Base-by-base conservation (phyloP, 1,284 basidiomycete genomes). In the Trichosporon ovoides region DNA sequence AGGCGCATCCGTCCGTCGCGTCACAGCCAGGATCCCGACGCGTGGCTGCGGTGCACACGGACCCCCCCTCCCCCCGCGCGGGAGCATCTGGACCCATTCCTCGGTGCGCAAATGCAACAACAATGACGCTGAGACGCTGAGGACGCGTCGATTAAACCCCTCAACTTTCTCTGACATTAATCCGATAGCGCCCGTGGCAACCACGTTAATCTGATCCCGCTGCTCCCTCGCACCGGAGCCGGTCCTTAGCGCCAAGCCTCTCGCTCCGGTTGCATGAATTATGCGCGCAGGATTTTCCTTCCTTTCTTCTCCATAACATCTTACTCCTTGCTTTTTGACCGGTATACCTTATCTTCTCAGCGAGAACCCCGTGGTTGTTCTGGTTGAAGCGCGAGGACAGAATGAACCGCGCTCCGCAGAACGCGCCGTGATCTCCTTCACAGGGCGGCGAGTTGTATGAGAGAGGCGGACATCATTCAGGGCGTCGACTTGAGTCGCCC, bases 361-460 rank as follows among this genome's bases (percentile, higher is more conserved):
- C 43, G 28, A 31, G 28, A 31, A 31, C n/a, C n/a, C 28, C 28
- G 43, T 48, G 43, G 43, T 48, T 48, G 43, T 31, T 28, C 43
- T 28, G 43, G 43, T 48, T 31, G 43, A 48, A 48, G 43, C 24
- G 43, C 28, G 43, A 48, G 43, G 43, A 31, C 14, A 48, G 43
- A 48, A 31, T 48, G 43, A 48, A 48, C 43, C 43, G 43, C 43
- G 43, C 43, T 48, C 43, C 43, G 43, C 43, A 48, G 43, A 48
- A 48, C 43, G 28, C 43, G 43, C 43, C 43, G 43, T 48, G 43
- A 9, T 9, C 28, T 28, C 43, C 43, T n/a, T n/a, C n/a, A 48
- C 24, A 48, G 24, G 40, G 11, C 43, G 43, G 43, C 43, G 43
- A 48, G 43, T 48, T 48, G 43, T 48, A 48, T n/a, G 43, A 28